Evolutionary conservation across 2,329 filamentous ascomycete genomes (phyloP), one percentile per base, ranked within the genome.

Genomic region (Fusarium verrucosum): DNA sequence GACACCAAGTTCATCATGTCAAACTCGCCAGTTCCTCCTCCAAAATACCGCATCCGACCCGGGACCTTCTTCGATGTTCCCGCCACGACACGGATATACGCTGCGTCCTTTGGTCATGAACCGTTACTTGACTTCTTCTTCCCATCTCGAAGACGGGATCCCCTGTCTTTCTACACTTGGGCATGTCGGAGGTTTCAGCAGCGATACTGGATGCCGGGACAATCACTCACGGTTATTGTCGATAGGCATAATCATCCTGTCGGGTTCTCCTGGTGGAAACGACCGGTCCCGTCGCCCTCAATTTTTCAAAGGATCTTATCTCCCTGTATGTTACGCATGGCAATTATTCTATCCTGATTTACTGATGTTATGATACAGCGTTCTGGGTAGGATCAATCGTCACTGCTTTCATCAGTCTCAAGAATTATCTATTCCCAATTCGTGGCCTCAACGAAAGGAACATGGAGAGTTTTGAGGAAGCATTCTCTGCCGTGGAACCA

Each of bases 191-290:
- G 51, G 28, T 42, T 42, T 25, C 55, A 50, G n/a, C 26, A 36
- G 13, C 51, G 55, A 2, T 58, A 57, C 4, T 58, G 55, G 51
- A 58, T 35, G 4, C 41, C 33, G 4, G 51, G 55, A 4, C 50
- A 57, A 17, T 58, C 42, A 3, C 42, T 58, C 7, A 58, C 30
- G 8, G 51, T 58, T 11, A 19, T 47, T 2, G 41, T 41, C 8
- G 51, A 58, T n/a, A 22, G 20, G 28, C 23, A 50, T 19, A 20
- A 57, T 19, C 30, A 58, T 16, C 55, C 55, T 7, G 41, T 42
- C 10, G 55, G 41, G 2, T 35, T 50, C 2, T 58, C 55, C 3
- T 50, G 52, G 51, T 58, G 51, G 55, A 58, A 58, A 3, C 28
- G 30, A 10, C 28, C 36, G n/a, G 4, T 13, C 7, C 10, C 8